These are phyloP conservation scores for Brassica balearica DNA, from an alignment of 441 rosid species.

Conservation along the genomic window DNA sequence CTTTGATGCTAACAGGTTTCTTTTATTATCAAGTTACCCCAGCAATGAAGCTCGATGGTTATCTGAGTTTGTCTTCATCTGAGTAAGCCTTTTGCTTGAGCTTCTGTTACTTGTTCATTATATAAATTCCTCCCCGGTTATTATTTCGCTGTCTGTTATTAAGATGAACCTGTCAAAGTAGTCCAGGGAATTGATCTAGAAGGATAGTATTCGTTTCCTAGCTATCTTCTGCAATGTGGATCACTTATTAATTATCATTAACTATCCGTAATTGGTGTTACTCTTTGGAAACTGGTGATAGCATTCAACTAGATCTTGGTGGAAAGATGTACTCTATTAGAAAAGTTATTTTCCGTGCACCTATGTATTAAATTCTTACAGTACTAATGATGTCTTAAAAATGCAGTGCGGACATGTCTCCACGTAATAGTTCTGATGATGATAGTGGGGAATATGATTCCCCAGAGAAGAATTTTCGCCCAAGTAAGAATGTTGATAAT, in stretches of 20 bases:
- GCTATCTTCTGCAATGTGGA: neutral
- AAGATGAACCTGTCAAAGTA: conserved; percentile 19
- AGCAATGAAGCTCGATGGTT: conserved; percentile 60
- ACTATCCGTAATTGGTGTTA: neutral
- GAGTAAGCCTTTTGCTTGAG: conserved; percentile 63
- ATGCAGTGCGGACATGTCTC: conserved; percentile 57
- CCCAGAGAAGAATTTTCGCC: conserved; percentile 43
- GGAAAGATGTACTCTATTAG: neutral
- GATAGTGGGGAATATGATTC: conserved; percentile 54
- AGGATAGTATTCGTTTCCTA: conserved; percentile 6
- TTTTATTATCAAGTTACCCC: conserved; percentile 82
- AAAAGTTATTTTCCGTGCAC: neutral
- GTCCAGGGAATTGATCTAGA: conserved; percentile 18
- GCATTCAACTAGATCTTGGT: conserved; percentile 19
- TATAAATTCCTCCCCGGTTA: neutral
- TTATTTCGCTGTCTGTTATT: neutral
- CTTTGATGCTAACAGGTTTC: conserved; percentile 85
- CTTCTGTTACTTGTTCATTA: conserved; percentile 26
- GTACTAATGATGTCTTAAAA: conserved; percentile 37
- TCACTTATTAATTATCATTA: conserved; percentile 7
- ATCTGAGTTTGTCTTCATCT: conserved; percentile 50
- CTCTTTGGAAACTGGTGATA: conserved; percentile 11
- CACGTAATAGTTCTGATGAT: conserved; percentile 50
- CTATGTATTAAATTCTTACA: conserved; percentile 4
- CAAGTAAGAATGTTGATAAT: conserved; percentile 45